Percentiles rank a stretch among this genome's conserved stretches.
These are phyloP conservation scores for Inga oerstediana DNA, from an alignment of 306 rosid species.

Conservation along the genomic window DNA sequence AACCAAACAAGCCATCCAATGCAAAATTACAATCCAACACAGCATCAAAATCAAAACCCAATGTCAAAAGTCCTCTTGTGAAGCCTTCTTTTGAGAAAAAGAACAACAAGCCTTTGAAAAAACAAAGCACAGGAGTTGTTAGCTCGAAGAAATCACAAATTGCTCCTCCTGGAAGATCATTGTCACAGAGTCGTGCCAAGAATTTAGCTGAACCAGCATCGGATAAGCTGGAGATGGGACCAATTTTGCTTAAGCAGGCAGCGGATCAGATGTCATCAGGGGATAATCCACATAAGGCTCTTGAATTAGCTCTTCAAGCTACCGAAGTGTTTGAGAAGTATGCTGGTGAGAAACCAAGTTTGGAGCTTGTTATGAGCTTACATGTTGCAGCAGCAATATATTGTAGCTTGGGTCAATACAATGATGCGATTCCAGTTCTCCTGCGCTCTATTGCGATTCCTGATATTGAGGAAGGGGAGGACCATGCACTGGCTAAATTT, in stretches of 20 bases:
- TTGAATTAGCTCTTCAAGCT: constrained; percentile 82
- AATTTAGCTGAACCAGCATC: constrained; percentile 43
- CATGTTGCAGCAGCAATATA: constrained; percentile 88
- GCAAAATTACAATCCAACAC: constrained; percentile 39
- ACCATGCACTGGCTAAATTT: constrained; percentile 94
- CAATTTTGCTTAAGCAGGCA: constrained; percentile 81
- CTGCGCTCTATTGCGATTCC: constrained; percentile 82
- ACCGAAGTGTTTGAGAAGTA: constrained; percentile 63
- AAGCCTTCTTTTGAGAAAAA: constrained; percentile 54
- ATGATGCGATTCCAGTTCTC: constrained; percentile 82
- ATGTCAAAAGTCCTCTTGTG: constrained; percentile 53
- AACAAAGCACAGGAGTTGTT: constrained; percentile 47
- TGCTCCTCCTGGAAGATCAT: constrained; percentile 49
- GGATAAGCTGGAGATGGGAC: constrained; percentile 72
- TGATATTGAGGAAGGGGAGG: constrained; percentile 63
- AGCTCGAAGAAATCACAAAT: constrained; percentile 54
- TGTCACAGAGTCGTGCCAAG: constrained; percentile 48
- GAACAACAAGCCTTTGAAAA: constrained; percentile 45
- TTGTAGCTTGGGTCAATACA: constrained; percentile 83
- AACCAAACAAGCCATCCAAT: constrained; percentile 48
- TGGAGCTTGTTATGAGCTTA: constrained; percentile 86
- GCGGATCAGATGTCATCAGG: constrained; percentile 80
- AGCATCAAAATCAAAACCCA: constrained; percentile 53
- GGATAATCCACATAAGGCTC: constrained; percentile 84
- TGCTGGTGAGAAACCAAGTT: constrained; percentile 63